Evolutionary conservation across 2,329 filamentous ascomycete genomes (phyloP).

Genomic region (Lasiodiplodia citricola): DNA sequence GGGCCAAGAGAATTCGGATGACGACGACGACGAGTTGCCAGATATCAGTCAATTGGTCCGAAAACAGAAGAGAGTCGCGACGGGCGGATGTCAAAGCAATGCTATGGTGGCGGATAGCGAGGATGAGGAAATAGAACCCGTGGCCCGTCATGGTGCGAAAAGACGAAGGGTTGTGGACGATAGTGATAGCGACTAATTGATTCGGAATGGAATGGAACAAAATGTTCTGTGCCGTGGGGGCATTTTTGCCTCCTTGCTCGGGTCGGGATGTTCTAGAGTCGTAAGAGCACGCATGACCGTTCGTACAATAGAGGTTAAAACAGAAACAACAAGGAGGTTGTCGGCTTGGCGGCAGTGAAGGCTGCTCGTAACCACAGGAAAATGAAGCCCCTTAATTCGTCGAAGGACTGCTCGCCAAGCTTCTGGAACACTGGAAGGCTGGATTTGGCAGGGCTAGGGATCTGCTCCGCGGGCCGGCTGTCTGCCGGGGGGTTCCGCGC

Average conservation of each 20-base stretch:
- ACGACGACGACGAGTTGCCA: constrained; percentile 15
- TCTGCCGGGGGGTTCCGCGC: not conserved
- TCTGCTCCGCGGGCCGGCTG: not conserved
- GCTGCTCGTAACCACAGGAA: not conserved
- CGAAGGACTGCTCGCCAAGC: not conserved
- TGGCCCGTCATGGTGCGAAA: not conserved
- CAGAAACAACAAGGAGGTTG: not conserved
- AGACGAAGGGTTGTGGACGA: constrained; percentile 20
- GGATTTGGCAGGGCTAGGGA: not conserved
- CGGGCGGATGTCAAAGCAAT: not conserved
- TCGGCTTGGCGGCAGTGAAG: not conserved
- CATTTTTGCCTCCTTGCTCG: not conserved
- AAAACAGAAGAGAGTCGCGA: not conserved
- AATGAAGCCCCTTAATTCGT: constrained; percentile 2
- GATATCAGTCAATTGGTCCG: constrained; percentile 16
- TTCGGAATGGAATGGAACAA: not conserved
- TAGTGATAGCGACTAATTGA: constrained; percentile 18
- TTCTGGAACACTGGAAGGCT: constrained; percentile 2
- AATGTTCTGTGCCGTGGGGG: not conserved
- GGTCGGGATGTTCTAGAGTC: not conserved
- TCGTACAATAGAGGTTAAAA: not conserved
- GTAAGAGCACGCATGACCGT: not conserved
- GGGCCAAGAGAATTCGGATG: not conserved
- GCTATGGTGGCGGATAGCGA: constrained; percentile 8
- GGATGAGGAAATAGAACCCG: not conserved